phyloP scores from a whole-genome alignment of 2,329 filamentous ascomycete species.

The Gaeumannomyces tritici region DNA sequence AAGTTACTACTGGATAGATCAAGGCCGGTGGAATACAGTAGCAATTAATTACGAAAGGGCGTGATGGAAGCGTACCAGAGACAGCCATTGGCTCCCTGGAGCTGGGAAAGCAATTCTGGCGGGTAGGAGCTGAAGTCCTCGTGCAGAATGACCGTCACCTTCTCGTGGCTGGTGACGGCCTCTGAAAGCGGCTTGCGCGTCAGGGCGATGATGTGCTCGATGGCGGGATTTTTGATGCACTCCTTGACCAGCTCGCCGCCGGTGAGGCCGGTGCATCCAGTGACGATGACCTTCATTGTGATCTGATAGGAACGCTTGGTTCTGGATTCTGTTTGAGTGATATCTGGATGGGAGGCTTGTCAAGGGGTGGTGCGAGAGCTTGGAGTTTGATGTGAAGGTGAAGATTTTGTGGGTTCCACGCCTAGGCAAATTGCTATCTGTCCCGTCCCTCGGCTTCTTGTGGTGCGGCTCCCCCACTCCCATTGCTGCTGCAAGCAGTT shows the following conservation, averaged over 20 bases:
- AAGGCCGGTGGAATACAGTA: too few species aligned
- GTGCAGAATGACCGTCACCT: constrained; percentile 38
- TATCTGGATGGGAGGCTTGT: too few species aligned
- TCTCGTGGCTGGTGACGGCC: constrained; percentile 29
- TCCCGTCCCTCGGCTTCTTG: neutral
- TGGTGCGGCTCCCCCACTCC: neutral
- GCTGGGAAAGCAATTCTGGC: constrained; percentile 29
- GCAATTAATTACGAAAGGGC: neutral
- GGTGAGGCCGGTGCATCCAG: constrained; percentile 48
- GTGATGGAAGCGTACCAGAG: constrained; percentile 45
- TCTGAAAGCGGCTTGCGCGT: constrained; percentile 33
- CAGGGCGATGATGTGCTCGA: constrained; percentile 41
- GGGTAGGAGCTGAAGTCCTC: constrained; percentile 45
- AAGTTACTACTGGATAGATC: too few species aligned
- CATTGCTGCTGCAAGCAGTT: neutral
- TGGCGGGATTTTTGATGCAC: constrained; percentile 36
- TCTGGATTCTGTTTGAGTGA: too few species aligned
- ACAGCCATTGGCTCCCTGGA: constrained; percentile 45
- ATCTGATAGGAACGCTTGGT: neutral
- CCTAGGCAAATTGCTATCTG: neutral
- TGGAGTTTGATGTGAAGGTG: neutral
- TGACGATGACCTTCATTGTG: constrained; percentile 50
- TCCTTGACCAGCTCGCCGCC: constrained; percentile 42
- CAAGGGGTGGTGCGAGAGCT: neutral
- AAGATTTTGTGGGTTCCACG: neutral